Evolutionary conservation across 2,329 filamentous ascomycete species (phyloP), one percentile per base, ranked within the genome.

Genomic region (Bipolaris oryzae): DNA sequence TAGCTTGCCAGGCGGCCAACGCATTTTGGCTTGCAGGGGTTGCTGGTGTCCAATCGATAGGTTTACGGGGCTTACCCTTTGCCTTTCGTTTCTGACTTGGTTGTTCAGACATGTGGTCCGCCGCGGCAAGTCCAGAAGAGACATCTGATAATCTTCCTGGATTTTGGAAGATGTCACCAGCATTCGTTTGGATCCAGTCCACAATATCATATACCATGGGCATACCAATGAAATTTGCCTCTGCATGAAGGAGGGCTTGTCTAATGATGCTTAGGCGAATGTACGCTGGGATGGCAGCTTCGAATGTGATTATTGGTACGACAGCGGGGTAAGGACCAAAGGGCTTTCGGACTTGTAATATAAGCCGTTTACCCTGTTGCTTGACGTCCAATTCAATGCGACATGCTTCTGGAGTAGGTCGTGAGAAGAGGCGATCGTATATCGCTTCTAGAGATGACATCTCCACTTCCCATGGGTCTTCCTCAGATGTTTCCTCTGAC

Each of bases 181-280:
- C 87, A 63, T 92, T 88, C 61, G 90, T 86, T 73, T 98, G 93
- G 3, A 98, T 79, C 93, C 94, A 98, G 76, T 96, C 93, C 50
- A 94, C 84, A 11, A 96, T 83, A 63, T 91, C 91, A 76, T 93
- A 98, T 11, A 97, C 85, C 89, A 96, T 96, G 37, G 92, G 90
- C 71, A 96, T 92, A 21, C 92, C 94, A 13, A 88, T 78, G 28
- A 96, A 82, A 25, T 87, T 86, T 47, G 87, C 83, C 47, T 86
- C 80, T 2, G 92, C 87, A 71, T 94, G 87, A 4, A 85, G 81
- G 5, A 97, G 79, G 1, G 89, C 87, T 75, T 90, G 88, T 66
- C 91, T 89, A 67, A 95, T 86, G 35, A 96, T 88, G 69, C 92
- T 96, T 10, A 99, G 82, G 58, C 94, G 91, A 70, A 98, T 96